Percentiles rank a stretch among this genome's conserved stretches.
phyloP scores from a whole-genome alignment of 805 yeast genomes.

The Pichia pseudocactophila region DNA sequence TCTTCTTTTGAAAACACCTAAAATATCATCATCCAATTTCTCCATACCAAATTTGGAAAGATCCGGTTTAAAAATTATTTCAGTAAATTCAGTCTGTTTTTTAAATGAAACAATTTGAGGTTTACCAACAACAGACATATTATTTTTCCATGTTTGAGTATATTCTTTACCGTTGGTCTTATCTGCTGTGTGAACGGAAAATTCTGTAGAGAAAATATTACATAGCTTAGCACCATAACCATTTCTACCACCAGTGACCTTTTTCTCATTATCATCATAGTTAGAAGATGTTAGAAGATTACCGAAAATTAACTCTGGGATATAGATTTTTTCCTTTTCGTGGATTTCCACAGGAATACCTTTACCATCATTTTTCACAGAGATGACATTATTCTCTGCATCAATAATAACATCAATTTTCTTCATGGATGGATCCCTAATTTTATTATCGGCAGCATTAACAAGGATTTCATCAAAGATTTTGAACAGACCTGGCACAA shows the following conservation, averaged over 20 bases:
- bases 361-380: constrained; percentile 84
- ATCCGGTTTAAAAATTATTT: constrained; percentile 84
- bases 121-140: constrained; percentile 71
- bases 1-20: constrained; percentile 83
- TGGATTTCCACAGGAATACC: constrained; percentile 96
- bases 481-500: constrained; percentile 94
- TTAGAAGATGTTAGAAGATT: constrained; percentile 90
- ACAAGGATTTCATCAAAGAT: constrained; percentile 95
- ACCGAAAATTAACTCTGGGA: constrained; percentile 95
- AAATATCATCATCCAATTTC: constrained; percentile 69
- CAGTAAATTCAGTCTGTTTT: constrained; percentile 69
- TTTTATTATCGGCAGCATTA: constrained; percentile 97
- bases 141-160: constrained; percentile 76
- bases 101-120: constrained; percentile 60
- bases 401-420: constrained; percentile 76
- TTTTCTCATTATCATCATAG: constrained; percentile 90
- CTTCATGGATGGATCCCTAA: constrained; percentile 87
- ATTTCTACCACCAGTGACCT: constrained; percentile 97
- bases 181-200: constrained; percentile 85
- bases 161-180: constrained; percentile 51
- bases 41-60: constrained; percentile 77
- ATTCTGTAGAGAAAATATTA: constrained; percentile 88
- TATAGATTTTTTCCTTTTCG: constrained; percentile 81
- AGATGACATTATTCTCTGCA: constrained; percentile 62
- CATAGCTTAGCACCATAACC: constrained; percentile 98